phyloP scores from a whole-genome alignment of 1,284 basidiomycete species.

The Lignosus rhinocerotis region DNA sequence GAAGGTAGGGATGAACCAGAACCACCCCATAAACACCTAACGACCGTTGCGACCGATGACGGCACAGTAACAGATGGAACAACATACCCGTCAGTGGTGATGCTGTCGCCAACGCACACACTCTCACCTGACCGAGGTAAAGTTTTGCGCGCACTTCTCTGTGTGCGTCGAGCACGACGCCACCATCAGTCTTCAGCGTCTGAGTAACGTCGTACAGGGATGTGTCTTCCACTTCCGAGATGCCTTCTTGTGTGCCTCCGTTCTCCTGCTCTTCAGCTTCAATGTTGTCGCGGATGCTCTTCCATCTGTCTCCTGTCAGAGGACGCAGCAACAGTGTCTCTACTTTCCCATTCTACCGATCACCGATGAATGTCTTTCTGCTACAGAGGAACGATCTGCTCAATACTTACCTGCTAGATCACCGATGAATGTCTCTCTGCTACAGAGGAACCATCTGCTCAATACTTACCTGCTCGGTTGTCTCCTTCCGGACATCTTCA shows the following conservation, averaged over 20 bases:
- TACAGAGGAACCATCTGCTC: background rate
- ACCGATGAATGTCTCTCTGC: conserved; percentile 1
- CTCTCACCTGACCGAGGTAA: conserved; percentile 68
- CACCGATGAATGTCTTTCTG: conserved; percentile 1
- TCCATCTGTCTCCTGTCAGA: conserved; percentile 46
- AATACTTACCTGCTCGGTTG: conserved; percentile 31
- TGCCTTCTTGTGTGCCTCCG: conserved; percentile 12
- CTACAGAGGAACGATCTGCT: background rate
- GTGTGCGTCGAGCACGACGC: conserved; percentile 64
- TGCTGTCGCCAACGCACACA: background rate
- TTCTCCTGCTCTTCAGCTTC: conserved; percentile 17
- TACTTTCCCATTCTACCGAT: conserved; percentile 41
- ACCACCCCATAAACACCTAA: conserved; percentile 77
- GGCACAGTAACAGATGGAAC: background rate
- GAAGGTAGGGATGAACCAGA: conserved; percentile 83
- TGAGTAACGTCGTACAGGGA: conserved; percentile 44
- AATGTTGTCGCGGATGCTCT: conserved; percentile 40
- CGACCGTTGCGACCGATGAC: background rate
- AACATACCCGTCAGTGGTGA: background rate
- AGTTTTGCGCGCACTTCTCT: conserved; percentile 79
- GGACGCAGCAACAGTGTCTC: conserved; percentile 46
- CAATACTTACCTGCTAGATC: conserved; percentile 26
- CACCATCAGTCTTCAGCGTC: conserved; percentile 34
- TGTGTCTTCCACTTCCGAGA: conserved; percentile 40
- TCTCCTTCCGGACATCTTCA: conserved; percentile 35